Percentiles rank a stretch among this genome's conserved stretches.
These are phyloP conservation scores for Amylostereum areolatum DNA, from an alignment of 1,284 basidiomycete genomes.

Conservation along the genomic window DNA sequence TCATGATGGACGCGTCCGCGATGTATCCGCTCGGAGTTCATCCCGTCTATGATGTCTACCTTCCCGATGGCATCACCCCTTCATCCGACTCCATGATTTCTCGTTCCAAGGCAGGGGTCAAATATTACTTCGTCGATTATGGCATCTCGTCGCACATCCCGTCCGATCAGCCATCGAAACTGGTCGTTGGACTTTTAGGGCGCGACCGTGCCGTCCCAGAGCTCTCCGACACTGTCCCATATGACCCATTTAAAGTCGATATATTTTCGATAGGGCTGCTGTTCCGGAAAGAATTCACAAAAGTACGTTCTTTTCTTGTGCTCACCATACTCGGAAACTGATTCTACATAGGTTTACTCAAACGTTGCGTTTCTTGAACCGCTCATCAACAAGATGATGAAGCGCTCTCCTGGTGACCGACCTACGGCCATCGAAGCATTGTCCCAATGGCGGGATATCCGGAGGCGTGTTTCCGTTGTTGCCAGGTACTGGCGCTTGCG, in stretches of 20 bases:
- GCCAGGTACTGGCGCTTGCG: no score
- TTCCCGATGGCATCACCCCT: background rate
- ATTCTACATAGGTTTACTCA: slow-evolving; percentile 13
- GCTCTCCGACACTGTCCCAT: slow-evolving; percentile 16
- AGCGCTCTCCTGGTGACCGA: slow-evolving; percentile 12
- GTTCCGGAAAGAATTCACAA: slow-evolving; percentile 9
- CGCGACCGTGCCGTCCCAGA: slow-evolving; percentile 22
- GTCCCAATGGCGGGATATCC: no score
- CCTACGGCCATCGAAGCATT: slow-evolving; percentile 10
- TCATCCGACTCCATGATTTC: background rate
- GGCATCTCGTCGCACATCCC: slow-evolving; percentile 13
- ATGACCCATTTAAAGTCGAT: slow-evolving; percentile 27
- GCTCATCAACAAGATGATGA: slow-evolving; percentile 15
- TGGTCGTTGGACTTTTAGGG: slow-evolving; percentile 13
- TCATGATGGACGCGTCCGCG: background rate
- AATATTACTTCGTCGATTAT: slow-evolving; percentile 23
- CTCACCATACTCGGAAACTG: background rate
- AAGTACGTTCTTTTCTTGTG: slow-evolving; percentile 5
- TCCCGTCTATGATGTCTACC: background rate
- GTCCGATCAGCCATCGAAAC: background rate
- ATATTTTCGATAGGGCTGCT: slow-evolving; percentile 22
- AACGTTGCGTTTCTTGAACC: slow-evolving; percentile 18
- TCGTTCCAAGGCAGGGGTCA: slow-evolving; percentile 5
- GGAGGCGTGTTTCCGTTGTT: no score
- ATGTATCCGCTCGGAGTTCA: background rate